Evolutionary conservation across 2,329 filamentous ascomycete genomes (phyloP).

Genomic region (Ophiostoma sp.): DNA sequence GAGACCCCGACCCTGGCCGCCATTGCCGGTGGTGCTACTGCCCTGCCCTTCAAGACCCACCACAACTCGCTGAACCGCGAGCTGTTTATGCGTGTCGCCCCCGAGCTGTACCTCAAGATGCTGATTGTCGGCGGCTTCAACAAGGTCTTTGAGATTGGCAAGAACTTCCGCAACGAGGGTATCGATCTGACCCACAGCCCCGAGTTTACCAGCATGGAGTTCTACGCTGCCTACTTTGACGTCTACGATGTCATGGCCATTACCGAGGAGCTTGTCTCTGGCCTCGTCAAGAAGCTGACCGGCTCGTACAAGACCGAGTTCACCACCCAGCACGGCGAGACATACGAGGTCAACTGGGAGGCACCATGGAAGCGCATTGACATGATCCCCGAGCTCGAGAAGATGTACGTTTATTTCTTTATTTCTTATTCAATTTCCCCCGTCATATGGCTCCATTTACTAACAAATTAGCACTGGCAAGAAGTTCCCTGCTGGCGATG

Average conservation of each 20-base stretch:
- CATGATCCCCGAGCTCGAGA: conserved; percentile 92
- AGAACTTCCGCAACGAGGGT: conserved; percentile 91
- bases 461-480: conserved; percentile 50
- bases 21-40: conserved; percentile 91
- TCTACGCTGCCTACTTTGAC: conserved; percentile 92
- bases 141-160: conserved; percentile 91
- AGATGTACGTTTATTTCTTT: conserved; percentile 21
- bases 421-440: background rate
- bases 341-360: conserved; percentile 92
- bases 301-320: conserved; percentile 81
- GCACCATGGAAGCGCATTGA: conserved; percentile 87
- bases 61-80: conserved; percentile 96
- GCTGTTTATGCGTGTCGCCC: conserved; percentile 90
- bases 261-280: conserved; percentile 89
- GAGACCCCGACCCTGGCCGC: conserved; percentile 97
- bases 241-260: conserved; percentile 85
- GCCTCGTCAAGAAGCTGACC: conserved; percentile 81
- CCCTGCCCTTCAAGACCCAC: conserved; percentile 88
- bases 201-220: conserved; percentile 96
- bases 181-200: conserved; percentile 94
- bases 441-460: background rate
- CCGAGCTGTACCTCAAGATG: conserved; percentile 96
- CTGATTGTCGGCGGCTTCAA: conserved; percentile 88
- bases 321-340: conserved; percentile 79
- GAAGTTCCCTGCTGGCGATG: conserved; percentile 84